Percentiles rank a stretch among this genome's conserved stretches.
These are phyloP conservation scores for Heracleum sosnowskyi DNA, from an alignment of 129 eudicot species.

Conservation along the genomic window DNA sequence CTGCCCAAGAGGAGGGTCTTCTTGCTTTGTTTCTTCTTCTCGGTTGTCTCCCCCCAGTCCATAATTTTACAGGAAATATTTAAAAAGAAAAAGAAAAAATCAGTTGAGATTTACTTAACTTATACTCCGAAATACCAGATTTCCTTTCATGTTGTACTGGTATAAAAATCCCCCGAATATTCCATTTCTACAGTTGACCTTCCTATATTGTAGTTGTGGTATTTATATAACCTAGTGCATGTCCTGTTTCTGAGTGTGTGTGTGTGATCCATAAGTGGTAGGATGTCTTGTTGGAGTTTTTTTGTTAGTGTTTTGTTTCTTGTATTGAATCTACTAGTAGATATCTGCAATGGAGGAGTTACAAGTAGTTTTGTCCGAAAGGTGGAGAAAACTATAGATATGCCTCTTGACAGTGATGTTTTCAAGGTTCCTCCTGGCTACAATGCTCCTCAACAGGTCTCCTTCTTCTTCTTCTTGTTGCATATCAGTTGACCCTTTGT, in stretches of 20 bases:
- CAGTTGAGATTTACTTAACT: not conserved
- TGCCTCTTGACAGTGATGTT: constrained; percentile 31
- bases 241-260: not conserved
- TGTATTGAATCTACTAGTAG: not conserved
- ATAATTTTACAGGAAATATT: too few species aligned
- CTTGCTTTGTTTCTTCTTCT: too few species aligned
- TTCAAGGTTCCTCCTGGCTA: constrained; percentile 21
- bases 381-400: constrained; percentile 21
- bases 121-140: not conserved
- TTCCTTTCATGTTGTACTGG: not conserved
- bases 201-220: not conserved
- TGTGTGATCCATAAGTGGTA: not conserved
- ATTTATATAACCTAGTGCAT: not conserved
- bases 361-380: constrained; percentile 20
- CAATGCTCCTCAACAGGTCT: constrained; percentile 29
- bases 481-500: too few species aligned
- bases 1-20: too few species aligned
- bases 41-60: too few species aligned
- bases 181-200: not conserved
- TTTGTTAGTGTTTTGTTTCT: not conserved
- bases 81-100: too few species aligned
- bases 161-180: not conserved
- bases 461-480: not conserved
- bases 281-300: not conserved
- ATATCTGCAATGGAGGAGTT: constrained; percentile 19